These are phyloP conservation scores for Blastocrithidia nonstop DNA, from an alignment of 208 protist genomes.

Conservation along the genomic window DNA sequence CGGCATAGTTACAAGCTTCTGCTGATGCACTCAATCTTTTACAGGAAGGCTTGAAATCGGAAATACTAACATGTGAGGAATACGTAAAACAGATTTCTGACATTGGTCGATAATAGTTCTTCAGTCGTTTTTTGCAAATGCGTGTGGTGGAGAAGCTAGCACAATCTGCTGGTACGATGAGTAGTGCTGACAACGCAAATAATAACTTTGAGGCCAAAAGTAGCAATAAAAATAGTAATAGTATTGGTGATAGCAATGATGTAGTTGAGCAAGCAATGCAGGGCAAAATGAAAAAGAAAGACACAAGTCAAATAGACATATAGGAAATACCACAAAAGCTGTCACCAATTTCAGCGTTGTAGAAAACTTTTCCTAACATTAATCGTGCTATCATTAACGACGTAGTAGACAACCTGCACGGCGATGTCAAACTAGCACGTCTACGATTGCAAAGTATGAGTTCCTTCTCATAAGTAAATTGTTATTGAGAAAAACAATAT, in stretches of 20 bases:
- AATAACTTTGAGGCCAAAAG: not conserved
- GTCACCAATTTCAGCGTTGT: constrained; percentile 15
- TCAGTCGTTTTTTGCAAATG: constrained; percentile 42
- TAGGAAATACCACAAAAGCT: too few species aligned
- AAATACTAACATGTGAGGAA: constrained; percentile 53
- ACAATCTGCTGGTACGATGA: not conserved
- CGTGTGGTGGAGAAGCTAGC: constrained; percentile 19
- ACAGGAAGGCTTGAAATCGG: constrained; percentile 36
- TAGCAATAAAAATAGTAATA: constrained; percentile 11
- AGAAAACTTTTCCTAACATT: constrained; percentile 31
- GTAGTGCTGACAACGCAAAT: not conserved
- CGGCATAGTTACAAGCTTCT: constrained; percentile 54
- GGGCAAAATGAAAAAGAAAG: too few species aligned
- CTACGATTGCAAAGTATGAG: constrained; percentile 42
- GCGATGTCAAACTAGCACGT: constrained; percentile 20
- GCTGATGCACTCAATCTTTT: constrained; percentile 51
- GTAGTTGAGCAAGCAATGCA: too few species aligned
- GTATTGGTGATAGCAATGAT: too few species aligned
- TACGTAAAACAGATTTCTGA: constrained; percentile 66
- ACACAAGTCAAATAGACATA: too few species aligned
- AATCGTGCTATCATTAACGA: constrained; percentile 37
- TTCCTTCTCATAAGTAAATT: constrained; percentile 8
- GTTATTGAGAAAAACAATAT: too few species aligned
- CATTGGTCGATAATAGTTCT: constrained; percentile 59
- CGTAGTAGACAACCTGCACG: constrained; percentile 19